phyloP scores from a whole-genome alignment of 2,329 filamentous ascomycete species.

The Colletotrichum shisoi region DNA sequence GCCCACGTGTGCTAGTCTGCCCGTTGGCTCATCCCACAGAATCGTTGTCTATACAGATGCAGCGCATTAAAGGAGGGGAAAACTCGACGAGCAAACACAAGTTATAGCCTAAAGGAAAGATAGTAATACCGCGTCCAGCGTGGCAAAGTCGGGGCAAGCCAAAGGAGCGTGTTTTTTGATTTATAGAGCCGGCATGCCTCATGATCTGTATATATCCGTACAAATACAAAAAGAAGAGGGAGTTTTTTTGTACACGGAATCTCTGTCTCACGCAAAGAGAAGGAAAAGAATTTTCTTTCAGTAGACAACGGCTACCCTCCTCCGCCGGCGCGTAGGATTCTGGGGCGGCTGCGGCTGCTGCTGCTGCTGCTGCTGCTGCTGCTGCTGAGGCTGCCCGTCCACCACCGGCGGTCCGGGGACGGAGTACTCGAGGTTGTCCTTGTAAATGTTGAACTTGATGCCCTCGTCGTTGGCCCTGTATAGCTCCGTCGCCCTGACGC shows the following conservation, averaged over 20 bases:
- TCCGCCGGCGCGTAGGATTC: conserved; percentile 15
- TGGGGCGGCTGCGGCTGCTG: conserved; percentile 8
- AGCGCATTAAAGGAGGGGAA: background rate
- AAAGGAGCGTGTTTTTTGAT: conserved; percentile 10
- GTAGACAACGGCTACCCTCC: conserved; percentile 24
- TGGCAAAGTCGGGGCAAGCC: conserved; percentile 5
- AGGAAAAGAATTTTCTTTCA: background rate
- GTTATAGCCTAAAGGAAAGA: background rate
- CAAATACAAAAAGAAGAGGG: conserved; percentile 8
- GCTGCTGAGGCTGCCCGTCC: conserved; percentile 43
- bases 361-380: too few relatives aligned
- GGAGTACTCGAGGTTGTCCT: conserved; percentile 44
- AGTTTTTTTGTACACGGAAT: background rate
- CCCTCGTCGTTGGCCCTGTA: conserved; percentile 50
- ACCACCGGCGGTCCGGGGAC: conserved; percentile 45
- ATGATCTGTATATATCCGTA: conserved; percentile 15
- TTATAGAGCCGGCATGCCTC: conserved; percentile 11
- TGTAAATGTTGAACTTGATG: conserved; percentile 50
- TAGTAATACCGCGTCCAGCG: conserved; percentile 21
- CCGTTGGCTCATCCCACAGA: conserved; percentile 4
- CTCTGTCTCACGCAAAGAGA: background rate
- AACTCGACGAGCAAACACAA: background rate
- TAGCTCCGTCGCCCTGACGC: conserved; percentile 48
- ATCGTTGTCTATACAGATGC: conserved; percentile 3
- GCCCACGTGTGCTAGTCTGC: conserved; percentile 11